Conservation (phyloP, 139 green algal genomes). For the Pycnococcus provasolii region DNA sequence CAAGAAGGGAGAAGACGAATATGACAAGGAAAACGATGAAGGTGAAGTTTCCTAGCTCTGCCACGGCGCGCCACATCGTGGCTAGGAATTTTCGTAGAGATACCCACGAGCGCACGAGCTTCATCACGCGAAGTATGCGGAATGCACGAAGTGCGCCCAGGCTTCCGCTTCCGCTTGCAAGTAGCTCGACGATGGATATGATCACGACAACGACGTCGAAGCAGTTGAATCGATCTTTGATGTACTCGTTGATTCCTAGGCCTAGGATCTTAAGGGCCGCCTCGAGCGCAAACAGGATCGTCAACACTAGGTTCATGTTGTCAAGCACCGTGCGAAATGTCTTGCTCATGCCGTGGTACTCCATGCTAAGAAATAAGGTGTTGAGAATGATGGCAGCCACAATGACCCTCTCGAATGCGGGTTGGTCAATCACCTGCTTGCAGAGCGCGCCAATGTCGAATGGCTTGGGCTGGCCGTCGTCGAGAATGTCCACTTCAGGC, state of each 20-base stretch:
- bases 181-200: constrained; percentile 21
- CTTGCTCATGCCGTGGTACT: constrained; percentile 29
- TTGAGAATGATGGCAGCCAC: constrained; percentile 22
- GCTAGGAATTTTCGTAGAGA: constrained; percentile 20
- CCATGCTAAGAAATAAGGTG: constrained; percentile 23
- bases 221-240: constrained; percentile 19
- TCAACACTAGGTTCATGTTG: constrained; percentile 20
- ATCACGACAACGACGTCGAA: constrained; percentile 30
- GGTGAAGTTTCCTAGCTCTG: constrained; percentile 21
- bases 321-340: constrained; percentile 6
- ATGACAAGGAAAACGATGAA: constrained; percentile 21
- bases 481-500: neutral
- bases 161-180: neutral
- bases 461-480: neutral
- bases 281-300: constrained; percentile 27
- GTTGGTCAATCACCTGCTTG: constrained; percentile 12
- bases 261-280: constrained; percentile 25
- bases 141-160: constrained; percentile 24
- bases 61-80: constrained; percentile 7
- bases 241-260: constrained; percentile 16
- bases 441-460: neutral
- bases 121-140: constrained; percentile 29
- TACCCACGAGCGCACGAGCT: constrained; percentile 18
- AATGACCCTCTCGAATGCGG: constrained; percentile 17
- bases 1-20: constrained; percentile 31